Evolutionary conservation across 225 moss, liverwort and hornwort genomes (phyloP), one percentile per base, ranked within the genome.

Genomic region (Bryoerythrophyllum caledonicum): DNA sequence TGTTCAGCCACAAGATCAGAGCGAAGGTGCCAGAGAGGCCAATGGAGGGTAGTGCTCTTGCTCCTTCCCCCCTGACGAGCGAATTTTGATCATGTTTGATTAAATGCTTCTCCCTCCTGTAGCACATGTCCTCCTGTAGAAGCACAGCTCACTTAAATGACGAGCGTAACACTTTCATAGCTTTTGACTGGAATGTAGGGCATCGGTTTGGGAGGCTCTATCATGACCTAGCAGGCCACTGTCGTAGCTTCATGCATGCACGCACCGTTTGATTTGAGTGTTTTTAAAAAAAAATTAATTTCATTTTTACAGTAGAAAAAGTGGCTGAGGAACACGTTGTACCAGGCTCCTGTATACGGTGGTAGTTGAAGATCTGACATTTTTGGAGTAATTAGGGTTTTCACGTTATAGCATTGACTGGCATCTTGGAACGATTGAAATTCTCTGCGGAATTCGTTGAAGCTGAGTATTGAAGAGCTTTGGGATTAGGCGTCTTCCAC

Each of bases 21-120:
- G 24, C 52, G 71, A 78, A 65, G 73, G 56, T 66, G 73, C 53
- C 68, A 24, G 34, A 55, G 76, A 74, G 24, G 64, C 68, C 53
- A 83, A 78, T 83, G 80, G 71, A 71, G 85, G 76, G 74, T 79
- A 74, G 66, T 61, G 57, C 60, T 61, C 61, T 69, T 80, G 71
- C 72, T 56, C 66, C 60, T 61, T 74, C 28, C 37, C 44, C 17
- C 51, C 40, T 21, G 7, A 40, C 17, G 30, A 70, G 6, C 63
- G 40, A 40, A 30, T 19, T 72, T 24, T 40, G 40, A 40, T 10
- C 1, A 24, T 67, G 12, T 49, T 63, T 60, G 21, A 53, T 69
- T 24, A 46, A 44, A 46, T 46, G 55, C 69, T 64, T 52, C 19
- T n/a, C n/a, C 58, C 51, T 61, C 34, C 16, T 69, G 32, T 68